Base-by-base conservation (phyloP, 176 grass and related monocot genomes). In the Eragrostis nindensis region DNA sequence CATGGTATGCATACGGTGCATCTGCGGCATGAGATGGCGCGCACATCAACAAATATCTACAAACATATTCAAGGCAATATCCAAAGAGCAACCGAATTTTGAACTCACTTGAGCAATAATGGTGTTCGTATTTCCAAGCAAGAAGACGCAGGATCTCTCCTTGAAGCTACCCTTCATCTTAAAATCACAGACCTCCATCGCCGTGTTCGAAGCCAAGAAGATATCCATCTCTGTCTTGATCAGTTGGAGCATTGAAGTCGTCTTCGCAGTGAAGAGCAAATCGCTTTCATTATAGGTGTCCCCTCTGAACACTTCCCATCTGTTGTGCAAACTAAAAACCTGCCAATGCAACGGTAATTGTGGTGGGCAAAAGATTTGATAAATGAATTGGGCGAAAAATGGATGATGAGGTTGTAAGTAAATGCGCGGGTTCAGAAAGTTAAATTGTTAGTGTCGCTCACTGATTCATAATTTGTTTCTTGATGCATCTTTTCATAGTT, bases 221-320 rank as follows among this genome's bases (percentile, higher is more conserved):
- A 93, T 72, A 11, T 82, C 71, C 11, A 93, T 46, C 50, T 41
- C 53, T 3, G 87, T 85, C 76, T 85, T 93, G 9, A 80, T 14
- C 7, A 85, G 18, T 17, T 89, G 91, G 24, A 93, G 3, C 24
- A 90, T 2, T 0, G 78, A 83, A 4, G 88, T 83, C 39, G 54
- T 80, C 88, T 86, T 94, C 12, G 80, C 91, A 1, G 64, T 86
- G 68, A 88, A 94, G 5, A 94, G 39, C 32, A 88, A 16, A 52
- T 90, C 54, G 19, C 41, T 76, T 2, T 67, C 6, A 26, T 79
- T 49, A 7, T 54, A 71, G 75, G 88, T 90, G 25, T 90, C 82
- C 18, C 91, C 91, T 42, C 88, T 61, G n/a, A 82, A 87, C 43
- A 90, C 91, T n/a, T 76, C 66, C 84, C 91, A 93, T 82, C 55